Conservation (phyloP, 2,329 filamentous ascomycete genomes). For the Diplodia seriata region DNA sequence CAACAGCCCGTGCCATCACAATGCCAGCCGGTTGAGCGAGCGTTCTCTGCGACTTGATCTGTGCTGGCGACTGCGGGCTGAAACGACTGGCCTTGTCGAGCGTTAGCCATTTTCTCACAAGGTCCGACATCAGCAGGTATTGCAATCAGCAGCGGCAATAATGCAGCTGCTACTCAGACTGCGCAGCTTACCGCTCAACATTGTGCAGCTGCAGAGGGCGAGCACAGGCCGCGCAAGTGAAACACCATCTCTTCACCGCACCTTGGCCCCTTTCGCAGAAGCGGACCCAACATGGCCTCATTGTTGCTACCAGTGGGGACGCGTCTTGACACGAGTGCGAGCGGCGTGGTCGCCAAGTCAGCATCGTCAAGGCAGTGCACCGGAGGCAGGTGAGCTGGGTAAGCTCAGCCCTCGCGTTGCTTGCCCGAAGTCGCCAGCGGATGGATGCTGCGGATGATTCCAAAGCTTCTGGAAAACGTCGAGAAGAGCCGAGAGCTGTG, state of each 20-base stretch:
- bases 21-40: not conserved
- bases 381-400: not conserved
- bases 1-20: not conserved
- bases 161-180: not conserved
- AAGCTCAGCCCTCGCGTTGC: conserved; percentile 3
- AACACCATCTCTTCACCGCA: conserved; percentile 28
- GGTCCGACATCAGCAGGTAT: not conserved
- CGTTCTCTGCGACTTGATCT: not conserved
- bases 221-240: conserved; percentile 6
- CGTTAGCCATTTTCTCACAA: not conserved
- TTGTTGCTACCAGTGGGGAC: conserved; percentile 7
- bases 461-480: conserved; percentile 10
- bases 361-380: conserved; percentile 2
- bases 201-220: not conserved
- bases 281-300: conserved; percentile 20
- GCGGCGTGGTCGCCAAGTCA: conserved; percentile 3
- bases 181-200: not conserved
- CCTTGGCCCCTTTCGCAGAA: conserved; percentile 11
- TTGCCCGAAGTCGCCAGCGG: not conserved
- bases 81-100: not conserved
- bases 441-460: not conserved
- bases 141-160: conserved; percentile 1
- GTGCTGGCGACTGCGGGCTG: not conserved
- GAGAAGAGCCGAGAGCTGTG: conserved; percentile 1
- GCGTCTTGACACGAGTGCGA: conserved; percentile 13